These are phyloP conservation scores for Blastobotrys elegans DNA, from an alignment of 1,139 yeast genomes.

Conservation along the genomic window DNA sequence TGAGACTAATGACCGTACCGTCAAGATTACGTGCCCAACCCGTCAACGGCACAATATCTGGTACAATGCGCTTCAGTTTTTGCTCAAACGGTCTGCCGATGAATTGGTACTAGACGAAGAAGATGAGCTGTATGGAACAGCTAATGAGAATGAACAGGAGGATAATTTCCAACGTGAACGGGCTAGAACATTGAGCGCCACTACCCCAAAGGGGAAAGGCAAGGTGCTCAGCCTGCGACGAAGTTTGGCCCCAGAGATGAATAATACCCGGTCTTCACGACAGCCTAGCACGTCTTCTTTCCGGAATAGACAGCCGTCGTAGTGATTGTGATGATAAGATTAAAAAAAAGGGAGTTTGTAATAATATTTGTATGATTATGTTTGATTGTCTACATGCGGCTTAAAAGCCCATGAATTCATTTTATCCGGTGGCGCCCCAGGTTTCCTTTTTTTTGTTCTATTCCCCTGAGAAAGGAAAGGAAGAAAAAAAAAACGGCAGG, in stretches of 20 bases:
- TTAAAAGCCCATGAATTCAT: no score
- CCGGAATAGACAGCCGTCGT: no score
- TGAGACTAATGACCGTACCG: slow-evolving; percentile 59
- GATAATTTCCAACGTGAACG: slow-evolving; percentile 22
- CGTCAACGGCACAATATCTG: slow-evolving; percentile 87
- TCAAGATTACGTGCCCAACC: slow-evolving; percentile 83
- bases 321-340: no score
- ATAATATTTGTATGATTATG: no score
- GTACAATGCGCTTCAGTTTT: slow-evolving; percentile 77
- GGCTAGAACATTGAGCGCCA: slow-evolving; percentile 18
- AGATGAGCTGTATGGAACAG: slow-evolving; percentile 18
- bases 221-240: slow-evolving; percentile 25
- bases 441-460: no score
- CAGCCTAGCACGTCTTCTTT: slow-evolving; percentile 20
- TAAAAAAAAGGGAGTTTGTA: no score
- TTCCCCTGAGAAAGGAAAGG: no score
- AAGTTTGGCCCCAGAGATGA: slow-evolving; percentile 32
- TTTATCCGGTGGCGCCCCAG: no score
- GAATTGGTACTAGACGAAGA: slow-evolving; percentile 48
- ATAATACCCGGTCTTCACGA: slow-evolving; percentile 18
- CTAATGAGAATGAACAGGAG: slow-evolving; percentile 13
- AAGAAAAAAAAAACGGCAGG: no score
- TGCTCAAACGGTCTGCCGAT: slow-evolving; percentile 64
- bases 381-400: no score
- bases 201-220: slow-evolving; percentile 15